Conservation (phyloP, 2,329 filamentous ascomycete genomes). For the Cryphonectria naterciae region DNA sequence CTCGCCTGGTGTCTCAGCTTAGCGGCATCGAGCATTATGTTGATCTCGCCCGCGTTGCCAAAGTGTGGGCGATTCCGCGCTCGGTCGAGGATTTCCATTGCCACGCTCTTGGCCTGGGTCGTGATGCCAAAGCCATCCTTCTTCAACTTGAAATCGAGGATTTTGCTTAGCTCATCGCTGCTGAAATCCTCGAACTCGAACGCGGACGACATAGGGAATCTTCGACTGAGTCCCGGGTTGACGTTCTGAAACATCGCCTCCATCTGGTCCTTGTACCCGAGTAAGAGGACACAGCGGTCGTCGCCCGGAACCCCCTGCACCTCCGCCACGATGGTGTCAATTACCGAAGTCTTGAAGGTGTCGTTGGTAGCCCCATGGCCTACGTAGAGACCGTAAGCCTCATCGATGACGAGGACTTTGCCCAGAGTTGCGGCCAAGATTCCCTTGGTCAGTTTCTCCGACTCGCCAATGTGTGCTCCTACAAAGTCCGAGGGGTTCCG, state of each 20-base stretch:
- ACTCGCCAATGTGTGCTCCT: constrained; percentile 64
- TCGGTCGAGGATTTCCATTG: constrained; percentile 62
- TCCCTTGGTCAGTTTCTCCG: constrained; percentile 72
- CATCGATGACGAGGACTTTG: constrained; percentile 80
- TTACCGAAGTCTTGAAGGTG: constrained; percentile 64
- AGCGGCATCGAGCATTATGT: constrained; percentile 65
- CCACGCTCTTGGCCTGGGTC: constrained; percentile 54
- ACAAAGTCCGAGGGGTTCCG: constrained; percentile 79
- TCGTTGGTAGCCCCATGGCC: constrained; percentile 39
- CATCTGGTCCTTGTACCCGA: constrained; percentile 74
- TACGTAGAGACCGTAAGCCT: constrained; percentile 70
- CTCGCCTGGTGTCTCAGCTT: constrained; percentile 48
- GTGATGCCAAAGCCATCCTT: constrained; percentile 58
- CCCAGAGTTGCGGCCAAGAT: constrained; percentile 69
- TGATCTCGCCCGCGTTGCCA: constrained; percentile 75
- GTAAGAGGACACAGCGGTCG: constrained; percentile 71
- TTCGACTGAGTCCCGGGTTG: constrained; percentile 69
- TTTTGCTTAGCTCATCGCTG: constrained; percentile 58
- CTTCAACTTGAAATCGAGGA: constrained; percentile 67
- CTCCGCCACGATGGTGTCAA: constrained; percentile 76
- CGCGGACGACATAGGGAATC: constrained; percentile 66
- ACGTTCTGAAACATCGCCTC: constrained; percentile 73
- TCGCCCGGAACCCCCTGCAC: constrained; percentile 72
- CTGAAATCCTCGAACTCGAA: constrained; percentile 73
- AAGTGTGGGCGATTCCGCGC: constrained; percentile 68